Base-by-base conservation (phyloP, 345 rosid genomes). In the Boechera divaricarpa region DNA sequence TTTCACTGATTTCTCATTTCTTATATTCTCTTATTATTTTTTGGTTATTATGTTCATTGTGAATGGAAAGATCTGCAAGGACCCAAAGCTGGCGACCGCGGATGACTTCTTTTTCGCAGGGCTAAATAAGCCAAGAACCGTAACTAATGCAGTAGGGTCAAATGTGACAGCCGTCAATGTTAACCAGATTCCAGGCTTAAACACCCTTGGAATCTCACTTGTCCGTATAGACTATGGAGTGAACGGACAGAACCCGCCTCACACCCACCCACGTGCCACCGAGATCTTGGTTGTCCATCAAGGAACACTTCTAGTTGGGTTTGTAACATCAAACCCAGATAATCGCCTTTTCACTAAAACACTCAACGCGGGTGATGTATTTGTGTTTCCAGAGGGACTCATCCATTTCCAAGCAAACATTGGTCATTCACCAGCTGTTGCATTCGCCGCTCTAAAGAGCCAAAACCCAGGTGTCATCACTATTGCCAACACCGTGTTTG, bases 191-290 rank as follows among this genome's bases (percentile, higher is more conserved):
- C 72, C 21, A 2, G 77, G 81, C 4, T 5, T 77, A 41, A 77
- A 77, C 67, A 77, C 81, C 2, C 73, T 78, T 64, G 81, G 77
- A 41, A 65, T 78, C 72, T 72, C 81, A 7, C 1, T 65, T 36
- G 81, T 13, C 10, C 81, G 81, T 35, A 42, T 72, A 0, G 81
- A 78, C 7, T 78, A 38, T 21, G 68, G 6, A 32, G n/a, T 39
- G 0, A 6, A 53, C 1, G 80, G 83, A 7, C 48, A 41, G 4
- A 75, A 52, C 75, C 80, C 80, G 0, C 83, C 80, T 38, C 83
- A 80, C 64, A 75, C 55, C 1, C 83, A 80, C 10, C 83, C 83
- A 31, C 83, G 83, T 64, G 83, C 83, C 31, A 42, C 80, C 1
- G 83, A 80, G 70, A 59, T 70, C 52, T 42, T 80, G 51, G 6